Evolutionary conservation across 345 rosid genomes (phyloP).

Genomic region (Syzygium aqueum): DNA sequence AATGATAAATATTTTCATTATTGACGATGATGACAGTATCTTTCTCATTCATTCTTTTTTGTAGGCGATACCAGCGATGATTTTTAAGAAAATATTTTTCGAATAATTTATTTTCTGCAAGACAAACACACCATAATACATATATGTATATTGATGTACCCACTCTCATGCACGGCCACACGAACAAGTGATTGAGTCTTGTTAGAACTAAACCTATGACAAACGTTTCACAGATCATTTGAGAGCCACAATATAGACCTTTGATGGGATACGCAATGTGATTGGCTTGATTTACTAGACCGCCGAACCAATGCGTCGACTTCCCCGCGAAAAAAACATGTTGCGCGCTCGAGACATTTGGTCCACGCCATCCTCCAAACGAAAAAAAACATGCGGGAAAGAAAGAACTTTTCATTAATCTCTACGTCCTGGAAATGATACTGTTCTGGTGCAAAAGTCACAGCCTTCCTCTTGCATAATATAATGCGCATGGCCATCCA

Average conservation of each 20-base stretch:
- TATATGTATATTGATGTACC: too few relatives aligned
- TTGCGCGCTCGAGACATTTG: background rate
- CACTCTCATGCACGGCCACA: background rate
- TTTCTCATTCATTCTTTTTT: background rate
- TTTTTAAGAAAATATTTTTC: background rate
- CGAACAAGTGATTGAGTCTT: background rate
- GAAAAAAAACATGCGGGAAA: fast-evolving
- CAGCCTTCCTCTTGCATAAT: background rate
- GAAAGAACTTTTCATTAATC: background rate
- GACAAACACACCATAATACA: background rate
- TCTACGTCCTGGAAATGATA: background rate
- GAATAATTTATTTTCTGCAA: fast-evolving
- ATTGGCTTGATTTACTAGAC: background rate
- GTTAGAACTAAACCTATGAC: background rate
- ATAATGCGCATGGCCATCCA: background rate
- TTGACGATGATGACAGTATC: fast-evolving
- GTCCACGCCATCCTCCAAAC: background rate
- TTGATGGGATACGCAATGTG: fast-evolving
- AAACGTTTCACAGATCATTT: background rate
- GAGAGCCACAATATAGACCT: background rate
- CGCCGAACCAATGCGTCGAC: background rate
- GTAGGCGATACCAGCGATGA: background rate
- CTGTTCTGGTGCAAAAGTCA: background rate
- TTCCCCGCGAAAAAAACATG: background rate
- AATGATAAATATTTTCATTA: background rate